Conservation (phyloP, 768 basidiomycete species). For the Sporobolomyces pararoseus region DNA sequence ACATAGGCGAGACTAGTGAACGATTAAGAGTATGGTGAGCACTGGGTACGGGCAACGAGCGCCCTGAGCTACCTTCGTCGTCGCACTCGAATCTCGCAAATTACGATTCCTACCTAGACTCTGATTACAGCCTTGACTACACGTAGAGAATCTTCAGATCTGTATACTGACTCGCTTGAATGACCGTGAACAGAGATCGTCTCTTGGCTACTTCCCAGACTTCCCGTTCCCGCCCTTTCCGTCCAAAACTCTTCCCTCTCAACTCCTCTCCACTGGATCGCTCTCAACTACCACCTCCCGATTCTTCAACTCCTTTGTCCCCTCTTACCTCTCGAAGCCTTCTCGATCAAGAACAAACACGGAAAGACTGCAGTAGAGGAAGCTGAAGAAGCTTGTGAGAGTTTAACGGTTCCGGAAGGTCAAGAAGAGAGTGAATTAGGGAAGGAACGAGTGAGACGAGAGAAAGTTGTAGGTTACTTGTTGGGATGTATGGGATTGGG, state of each 20-base stretch:
- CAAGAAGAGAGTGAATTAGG: slow-evolving; percentile 26
- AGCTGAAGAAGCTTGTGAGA: slow-evolving; percentile 40
- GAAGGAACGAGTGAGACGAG: slow-evolving; percentile 34
- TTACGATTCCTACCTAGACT: too few relatives aligned
- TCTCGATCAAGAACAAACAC: slow-evolving; percentile 29
- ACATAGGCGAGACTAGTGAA: too few relatives aligned
- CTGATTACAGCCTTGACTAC: too few relatives aligned
- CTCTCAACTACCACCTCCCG: slow-evolving; percentile 41
- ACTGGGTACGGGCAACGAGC: too few relatives aligned
- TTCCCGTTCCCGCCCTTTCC: slow-evolving; percentile 22
- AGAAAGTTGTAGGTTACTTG: slow-evolving; percentile 37
- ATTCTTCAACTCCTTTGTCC: slow-evolving; percentile 37
- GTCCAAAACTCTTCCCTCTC: slow-evolving; percentile 33
- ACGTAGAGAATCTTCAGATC: too few relatives aligned
- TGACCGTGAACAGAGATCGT: slow-evolving; percentile 31
- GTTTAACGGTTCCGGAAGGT: slow-evolving; percentile 19
- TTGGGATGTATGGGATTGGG: slow-evolving; percentile 41
- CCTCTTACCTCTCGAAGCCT: slow-evolving; percentile 26
- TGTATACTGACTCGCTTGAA: background rate
- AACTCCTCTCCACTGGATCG: slow-evolving; percentile 40
- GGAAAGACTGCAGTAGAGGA: slow-evolving; percentile 41
- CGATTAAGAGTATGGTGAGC: too few relatives aligned
- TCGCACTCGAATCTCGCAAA: too few relatives aligned
- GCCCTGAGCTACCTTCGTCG: too few relatives aligned
- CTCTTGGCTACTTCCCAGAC: slow-evolving; percentile 26